Conservation (phyloP, 371 early-diverging fungal species). For the Amoeboradix gromovi region DNA sequence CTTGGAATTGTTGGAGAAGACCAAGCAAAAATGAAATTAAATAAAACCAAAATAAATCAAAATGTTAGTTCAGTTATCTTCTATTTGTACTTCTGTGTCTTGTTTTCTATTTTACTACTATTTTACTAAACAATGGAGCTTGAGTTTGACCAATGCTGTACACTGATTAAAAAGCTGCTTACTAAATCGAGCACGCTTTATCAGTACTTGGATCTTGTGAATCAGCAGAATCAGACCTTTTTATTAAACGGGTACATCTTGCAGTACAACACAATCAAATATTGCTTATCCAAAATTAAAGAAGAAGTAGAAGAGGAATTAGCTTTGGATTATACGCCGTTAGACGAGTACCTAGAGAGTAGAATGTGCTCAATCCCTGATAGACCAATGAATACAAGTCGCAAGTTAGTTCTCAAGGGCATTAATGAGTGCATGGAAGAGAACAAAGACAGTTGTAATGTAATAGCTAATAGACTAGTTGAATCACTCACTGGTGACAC, state of each 20-base stretch:
- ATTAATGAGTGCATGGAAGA: neutral
- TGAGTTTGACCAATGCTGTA: neutral
- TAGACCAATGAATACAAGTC: neutral
- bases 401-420: neutral
- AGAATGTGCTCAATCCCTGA: neutral
- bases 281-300: neutral
- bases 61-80: too few species aligned
- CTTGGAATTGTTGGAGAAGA: neutral
- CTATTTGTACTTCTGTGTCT: too few species aligned
- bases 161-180: neutral
- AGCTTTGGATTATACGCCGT: neutral
- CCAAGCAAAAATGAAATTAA: too few species aligned
- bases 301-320: neutral
- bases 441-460: neutral
- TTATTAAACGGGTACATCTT: neutral
- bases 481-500: neutral
- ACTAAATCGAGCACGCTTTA: neutral
- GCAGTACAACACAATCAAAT: neutral
- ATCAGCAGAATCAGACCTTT: neutral
- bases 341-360: neutral
- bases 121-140: too few species aligned
- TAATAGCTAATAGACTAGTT: neutral
- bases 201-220: neutral
- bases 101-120: too few species aligned
- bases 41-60: too few species aligned